Conservation (phyloP, 2,329 filamentous ascomycete species). For the Arachnopeziza araneosa region DNA sequence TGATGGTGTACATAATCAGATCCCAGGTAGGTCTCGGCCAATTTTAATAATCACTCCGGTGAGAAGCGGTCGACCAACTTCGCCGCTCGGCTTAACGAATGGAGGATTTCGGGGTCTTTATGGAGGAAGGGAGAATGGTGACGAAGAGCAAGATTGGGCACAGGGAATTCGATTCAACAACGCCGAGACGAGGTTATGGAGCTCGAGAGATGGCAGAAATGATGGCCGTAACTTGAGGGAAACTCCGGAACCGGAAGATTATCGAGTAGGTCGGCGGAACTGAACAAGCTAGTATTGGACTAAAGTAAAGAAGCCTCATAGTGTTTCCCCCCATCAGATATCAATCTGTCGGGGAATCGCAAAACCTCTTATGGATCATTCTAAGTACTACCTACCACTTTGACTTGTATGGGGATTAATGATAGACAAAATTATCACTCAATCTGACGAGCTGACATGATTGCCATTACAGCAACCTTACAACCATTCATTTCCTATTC, state of each 20-base stretch:
- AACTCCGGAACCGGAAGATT: slow-evolving; percentile 24
- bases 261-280: not conserved
- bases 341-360: too few relatives aligned
- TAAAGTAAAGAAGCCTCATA: too few relatives aligned
- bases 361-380: too few relatives aligned
- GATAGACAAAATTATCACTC: too few relatives aligned
- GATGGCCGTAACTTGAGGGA: slow-evolving; percentile 17
- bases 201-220: slow-evolving; percentile 14
- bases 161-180: slow-evolving; percentile 31
- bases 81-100: slow-evolving; percentile 36
- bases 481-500: too few relatives aligned
- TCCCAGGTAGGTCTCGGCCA: not conserved
- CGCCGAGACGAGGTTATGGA: slow-evolving; percentile 23
- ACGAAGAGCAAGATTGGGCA: slow-evolving; percentile 33
- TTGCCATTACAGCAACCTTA: too few relatives aligned
- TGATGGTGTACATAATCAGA: slow-evolving; percentile 7
- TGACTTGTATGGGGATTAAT: too few relatives aligned
- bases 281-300: not conserved
- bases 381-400: too few relatives aligned
- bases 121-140: slow-evolving; percentile 43
- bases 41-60: not conserved
- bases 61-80: slow-evolving; percentile 27
- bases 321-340: too few relatives aligned
- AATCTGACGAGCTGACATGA: too few relatives aligned
- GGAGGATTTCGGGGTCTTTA: slow-evolving; percentile 43